phyloP scores from a whole-genome alignment of 495 filamentous ascomycete species.

The Tuber melanosporum region DNA sequence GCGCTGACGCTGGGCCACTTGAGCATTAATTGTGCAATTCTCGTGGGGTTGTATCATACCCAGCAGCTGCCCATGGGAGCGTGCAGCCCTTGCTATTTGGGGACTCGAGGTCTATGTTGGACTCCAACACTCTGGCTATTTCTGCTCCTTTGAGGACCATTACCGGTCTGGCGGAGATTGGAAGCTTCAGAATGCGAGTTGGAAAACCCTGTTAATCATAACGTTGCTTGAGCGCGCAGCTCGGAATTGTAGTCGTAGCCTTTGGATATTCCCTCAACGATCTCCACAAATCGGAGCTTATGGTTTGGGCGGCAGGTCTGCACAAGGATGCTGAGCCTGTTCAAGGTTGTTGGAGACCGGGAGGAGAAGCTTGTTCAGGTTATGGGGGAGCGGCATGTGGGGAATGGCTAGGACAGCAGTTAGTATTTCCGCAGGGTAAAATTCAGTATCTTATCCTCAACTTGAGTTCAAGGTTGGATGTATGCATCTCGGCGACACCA shows the following conservation, averaged over 20 bases:
- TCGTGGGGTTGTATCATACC: background rate
- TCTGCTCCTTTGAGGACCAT: background rate
- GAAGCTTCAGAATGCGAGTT: background rate
- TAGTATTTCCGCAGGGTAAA: background rate
- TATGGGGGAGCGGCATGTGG: background rate
- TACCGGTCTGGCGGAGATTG: background rate
- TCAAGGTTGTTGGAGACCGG: background rate
- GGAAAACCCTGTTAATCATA: background rate
- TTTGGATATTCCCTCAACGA: background rate
- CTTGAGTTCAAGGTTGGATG: background rate
- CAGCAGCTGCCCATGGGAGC: background rate
- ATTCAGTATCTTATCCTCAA: background rate
- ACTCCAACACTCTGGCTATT: background rate
- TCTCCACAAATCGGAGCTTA: background rate
- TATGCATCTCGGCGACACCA: background rate
- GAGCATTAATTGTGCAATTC: background rate
- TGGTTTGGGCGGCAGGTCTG: background rate
- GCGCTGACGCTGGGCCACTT: background rate
- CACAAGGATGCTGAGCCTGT: background rate
- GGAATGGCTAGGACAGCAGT: background rate
- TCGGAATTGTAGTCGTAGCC: no score
- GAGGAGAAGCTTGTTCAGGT: background rate
- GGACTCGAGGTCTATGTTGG: background rate
- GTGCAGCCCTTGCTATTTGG: background rate
- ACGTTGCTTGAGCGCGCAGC: background rate